Evolutionary conservation across 768 basidiomycete species (phyloP).

Genomic region (Agrocybe pediades): DNA sequence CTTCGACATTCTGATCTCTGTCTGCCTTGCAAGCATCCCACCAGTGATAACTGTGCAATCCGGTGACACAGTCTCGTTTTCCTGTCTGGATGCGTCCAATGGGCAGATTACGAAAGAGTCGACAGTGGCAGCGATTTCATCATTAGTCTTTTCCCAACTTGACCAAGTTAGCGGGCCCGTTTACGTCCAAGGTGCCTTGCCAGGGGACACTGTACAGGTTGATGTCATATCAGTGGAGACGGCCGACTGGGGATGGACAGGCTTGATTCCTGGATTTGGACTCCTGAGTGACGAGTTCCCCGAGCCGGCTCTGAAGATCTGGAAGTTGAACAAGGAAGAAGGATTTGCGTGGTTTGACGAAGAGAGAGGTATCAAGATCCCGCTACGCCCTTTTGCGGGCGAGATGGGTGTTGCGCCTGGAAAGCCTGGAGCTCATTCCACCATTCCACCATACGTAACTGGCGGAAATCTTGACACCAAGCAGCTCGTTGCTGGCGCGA

Average conservation of each 20-base stretch:
- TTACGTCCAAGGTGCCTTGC: constrained; percentile 49
- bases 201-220: constrained; percentile 62
- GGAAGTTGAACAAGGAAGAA: constrained; percentile 42
- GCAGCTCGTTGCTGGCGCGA: constrained; percentile 55
- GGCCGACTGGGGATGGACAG: constrained; percentile 68
- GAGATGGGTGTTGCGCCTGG: constrained; percentile 66
- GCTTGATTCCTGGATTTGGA: constrained; percentile 59
- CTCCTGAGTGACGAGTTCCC: constrained; percentile 57
- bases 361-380: constrained; percentile 47
- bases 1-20: not conserved
- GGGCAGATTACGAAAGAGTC: constrained; percentile 54
- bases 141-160: constrained; percentile 47
- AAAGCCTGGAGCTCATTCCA: constrained; percentile 52
- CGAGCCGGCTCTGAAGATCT: constrained; percentile 54
- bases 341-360: constrained; percentile 56
- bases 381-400: constrained; percentile 58
- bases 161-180: constrained; percentile 66
- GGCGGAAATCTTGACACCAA: constrained; percentile 67
- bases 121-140: constrained; percentile 33
- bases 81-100: constrained; percentile 66
- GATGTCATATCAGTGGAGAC: constrained; percentile 55
- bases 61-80: constrained; percentile 56
- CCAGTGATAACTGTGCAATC: constrained; percentile 52
- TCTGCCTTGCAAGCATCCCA: constrained; percentile 39
- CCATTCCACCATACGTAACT: constrained; percentile 62